A percentile compares a stretch with the other conserved stretches of the same genome.
Conservation (phyloP, 139 green algal species). For the Chlamydomonas schloesseri region DNA sequence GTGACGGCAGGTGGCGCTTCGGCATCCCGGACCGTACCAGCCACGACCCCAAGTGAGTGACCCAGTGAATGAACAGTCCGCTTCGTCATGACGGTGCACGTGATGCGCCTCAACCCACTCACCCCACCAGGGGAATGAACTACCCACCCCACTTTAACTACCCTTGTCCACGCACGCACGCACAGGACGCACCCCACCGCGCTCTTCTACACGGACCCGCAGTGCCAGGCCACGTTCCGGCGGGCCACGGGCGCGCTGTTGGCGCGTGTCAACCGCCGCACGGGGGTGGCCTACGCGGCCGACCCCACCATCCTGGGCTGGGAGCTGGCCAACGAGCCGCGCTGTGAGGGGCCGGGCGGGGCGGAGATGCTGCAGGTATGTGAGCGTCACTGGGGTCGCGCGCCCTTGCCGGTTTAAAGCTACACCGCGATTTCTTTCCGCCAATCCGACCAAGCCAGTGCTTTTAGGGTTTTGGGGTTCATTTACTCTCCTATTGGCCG, state of each 20-base stretch:
- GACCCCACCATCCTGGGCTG: conserved; percentile 87
- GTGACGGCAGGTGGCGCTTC: not conserved
- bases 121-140: no score
- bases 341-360: conserved; percentile 59
- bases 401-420: no score
- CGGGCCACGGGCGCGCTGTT: not conserved
- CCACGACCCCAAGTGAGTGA: conserved; percentile 4
- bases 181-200: conserved; percentile 18
- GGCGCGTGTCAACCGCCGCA: conserved; percentile 5
- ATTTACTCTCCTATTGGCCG: no score
- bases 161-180: not conserved
- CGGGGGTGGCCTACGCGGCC: conserved; percentile 59
- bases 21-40: not conserved
- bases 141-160: no score
- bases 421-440: no score
- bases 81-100: no score
- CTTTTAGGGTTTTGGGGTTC: no score
- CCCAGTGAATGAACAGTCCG: no score
- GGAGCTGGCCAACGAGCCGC: conserved; percentile 88
- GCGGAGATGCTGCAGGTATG: conserved; percentile 3
- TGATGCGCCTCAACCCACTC: no score
- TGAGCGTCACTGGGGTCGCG: not conserved
- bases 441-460: no score
- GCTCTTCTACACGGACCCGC: conserved; percentile 34
- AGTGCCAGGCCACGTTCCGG: conserved; percentile 14